These are phyloP conservation scores for Chenopodium formosanum DNA, from an alignment of 148 eudicot species.

Conservation along the genomic window DNA sequence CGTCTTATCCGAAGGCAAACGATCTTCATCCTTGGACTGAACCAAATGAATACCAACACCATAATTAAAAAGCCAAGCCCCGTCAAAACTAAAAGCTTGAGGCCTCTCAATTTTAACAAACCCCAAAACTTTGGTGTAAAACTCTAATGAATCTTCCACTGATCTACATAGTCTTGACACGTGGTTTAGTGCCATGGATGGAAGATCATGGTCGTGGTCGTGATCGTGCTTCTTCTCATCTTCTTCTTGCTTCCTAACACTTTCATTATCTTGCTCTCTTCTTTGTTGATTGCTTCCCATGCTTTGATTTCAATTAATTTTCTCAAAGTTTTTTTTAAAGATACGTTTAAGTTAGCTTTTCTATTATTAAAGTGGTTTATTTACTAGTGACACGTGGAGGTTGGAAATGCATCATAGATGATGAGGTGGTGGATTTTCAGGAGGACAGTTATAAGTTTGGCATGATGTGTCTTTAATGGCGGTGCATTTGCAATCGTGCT, in stretches of 20 bases:
- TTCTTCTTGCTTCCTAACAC: not conserved
- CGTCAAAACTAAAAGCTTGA: conserved; percentile 57
- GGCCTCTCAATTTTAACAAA: conserved; percentile 60
- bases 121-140: conserved; percentile 58
- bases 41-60: conserved; percentile 73
- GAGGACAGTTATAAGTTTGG: not conserved
- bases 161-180: conserved; percentile 58
- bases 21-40: conserved; percentile 46
- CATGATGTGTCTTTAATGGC: not conserved
- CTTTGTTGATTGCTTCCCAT: not conserved
- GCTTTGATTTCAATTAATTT: not conserved
- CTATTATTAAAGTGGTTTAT: not conserved
- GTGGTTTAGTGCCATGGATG: conserved; percentile 59
- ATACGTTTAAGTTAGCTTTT: no score
- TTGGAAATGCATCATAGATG: not conserved
- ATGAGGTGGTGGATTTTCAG: not conserved
- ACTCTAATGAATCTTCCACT: conserved; percentile 51
- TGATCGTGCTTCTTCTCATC: not conserved
- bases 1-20: conserved; percentile 38
- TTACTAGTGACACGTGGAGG: not conserved
- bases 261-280: not conserved
- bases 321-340: not conserved
- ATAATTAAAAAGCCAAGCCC: conserved; percentile 72
- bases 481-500: not conserved
- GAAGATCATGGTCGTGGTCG: conserved; percentile 12